phyloP scores from a whole-genome alignment of 2,329 filamentous ascomycete species.

The Cercospora beticola region DNA sequence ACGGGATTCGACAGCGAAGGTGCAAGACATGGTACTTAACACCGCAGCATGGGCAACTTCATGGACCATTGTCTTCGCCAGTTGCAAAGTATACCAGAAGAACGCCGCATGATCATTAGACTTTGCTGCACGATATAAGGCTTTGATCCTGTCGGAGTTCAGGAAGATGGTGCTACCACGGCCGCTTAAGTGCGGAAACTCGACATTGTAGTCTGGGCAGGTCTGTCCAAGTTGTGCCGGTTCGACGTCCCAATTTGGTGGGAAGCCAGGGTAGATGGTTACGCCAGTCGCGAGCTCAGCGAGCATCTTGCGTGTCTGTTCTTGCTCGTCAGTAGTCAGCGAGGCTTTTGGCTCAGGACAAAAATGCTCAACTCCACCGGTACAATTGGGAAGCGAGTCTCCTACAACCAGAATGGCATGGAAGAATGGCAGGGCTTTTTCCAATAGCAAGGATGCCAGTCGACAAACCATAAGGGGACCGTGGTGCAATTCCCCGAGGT shows the following conservation, averaged over 20 bases:
- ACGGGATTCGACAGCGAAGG: neutral
- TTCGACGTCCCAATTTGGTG: too few species aligned
- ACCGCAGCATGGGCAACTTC: neutral
- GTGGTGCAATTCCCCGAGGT: neutral
- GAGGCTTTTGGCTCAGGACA: neutral
- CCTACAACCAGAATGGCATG: neutral
- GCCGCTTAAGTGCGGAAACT: neutral
- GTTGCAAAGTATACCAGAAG: neutral
- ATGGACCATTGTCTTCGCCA: neutral
- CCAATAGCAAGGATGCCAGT: neutral
- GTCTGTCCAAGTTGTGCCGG: too few species aligned
- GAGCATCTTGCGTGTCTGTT: neutral
- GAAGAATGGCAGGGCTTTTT: neutral
- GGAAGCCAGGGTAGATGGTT: neutral
- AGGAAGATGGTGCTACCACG: neutral
- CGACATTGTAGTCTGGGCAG: neutral
- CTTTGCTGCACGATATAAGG: neutral
- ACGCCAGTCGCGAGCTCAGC: neutral
- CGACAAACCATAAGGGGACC: neutral
- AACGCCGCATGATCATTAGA: neutral
- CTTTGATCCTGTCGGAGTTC: neutral
- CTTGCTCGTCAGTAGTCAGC: neutral
- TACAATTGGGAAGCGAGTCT: neutral
- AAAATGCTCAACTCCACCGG: neutral
- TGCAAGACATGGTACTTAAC: neutral